phyloP scores from a whole-genome alignment of 2,329 filamentous ascomycete genomes.

The Paramyrothecium sp. region DNA sequence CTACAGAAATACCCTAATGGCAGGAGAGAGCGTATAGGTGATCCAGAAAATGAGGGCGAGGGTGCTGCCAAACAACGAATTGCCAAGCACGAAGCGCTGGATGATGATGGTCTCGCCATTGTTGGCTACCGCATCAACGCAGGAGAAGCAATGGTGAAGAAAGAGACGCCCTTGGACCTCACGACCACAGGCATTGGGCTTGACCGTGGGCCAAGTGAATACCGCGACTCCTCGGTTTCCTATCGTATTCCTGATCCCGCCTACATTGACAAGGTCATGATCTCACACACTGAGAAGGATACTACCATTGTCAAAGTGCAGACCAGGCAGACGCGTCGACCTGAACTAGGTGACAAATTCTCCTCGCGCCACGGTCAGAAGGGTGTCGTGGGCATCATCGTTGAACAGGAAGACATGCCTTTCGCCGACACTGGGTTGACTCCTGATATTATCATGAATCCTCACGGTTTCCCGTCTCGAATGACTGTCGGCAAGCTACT shows the following conservation, averaged over 20 bases:
- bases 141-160: conserved; percentile 88
- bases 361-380: conserved; percentile 98
- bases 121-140: conserved; percentile 77
- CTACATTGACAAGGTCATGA: conserved; percentile 95
- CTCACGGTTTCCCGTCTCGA: conserved; percentile 97
- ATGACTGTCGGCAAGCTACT: conserved; percentile 99
- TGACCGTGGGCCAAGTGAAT: conserved; percentile 61
- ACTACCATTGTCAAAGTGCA: conserved; percentile 89
- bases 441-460: conserved; percentile 99
- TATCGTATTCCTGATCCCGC: conserved; percentile 83
- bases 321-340: conserved; percentile 90
- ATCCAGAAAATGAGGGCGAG: conserved; percentile 53
- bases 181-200: conserved; percentile 69
- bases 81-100: conserved; percentile 70
- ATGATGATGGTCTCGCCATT: conserved; percentile 82
- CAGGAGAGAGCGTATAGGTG: conserved; percentile 64
- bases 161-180: conserved; percentile 79
- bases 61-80: conserved; percentile 60
- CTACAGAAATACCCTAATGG: conserved; percentile 89
- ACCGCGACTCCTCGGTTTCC: conserved; percentile 66
- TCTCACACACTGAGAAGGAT: conserved; percentile 85
- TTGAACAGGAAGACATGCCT: conserved; percentile 94
- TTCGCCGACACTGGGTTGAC: conserved; percentile 88
- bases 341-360: conserved; percentile 97
- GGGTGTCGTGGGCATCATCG: conserved; percentile 94